Base-by-base conservation (phyloP, 164 flowering plant species). In the Vitis labrusca region DNA sequence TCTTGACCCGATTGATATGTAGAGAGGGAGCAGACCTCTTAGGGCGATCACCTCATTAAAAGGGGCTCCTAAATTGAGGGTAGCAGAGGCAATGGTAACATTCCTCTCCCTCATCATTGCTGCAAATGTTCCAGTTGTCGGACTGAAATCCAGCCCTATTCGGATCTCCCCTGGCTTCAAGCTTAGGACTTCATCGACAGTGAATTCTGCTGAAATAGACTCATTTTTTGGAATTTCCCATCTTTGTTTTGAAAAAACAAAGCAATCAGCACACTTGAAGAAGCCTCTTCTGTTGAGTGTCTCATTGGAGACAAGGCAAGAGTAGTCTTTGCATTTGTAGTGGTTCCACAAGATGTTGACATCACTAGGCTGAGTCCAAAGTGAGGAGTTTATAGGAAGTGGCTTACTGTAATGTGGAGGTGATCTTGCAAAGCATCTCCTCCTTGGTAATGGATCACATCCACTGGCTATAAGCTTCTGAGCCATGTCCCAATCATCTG, bases 81-180 rank as follows among this genome's bases (percentile, higher is more conserved):
- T 77, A 32, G 83, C 78, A 12, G 84, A 73, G 10, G 77, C 84
- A 29, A 81, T 75, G 54, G 79, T 81, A 3, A 81, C 79, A 66
- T 79, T 77, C 49, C 63, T 79, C 44, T 79, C 86, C 74, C 65
- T 81, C 84, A 83, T 79, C 10, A 77, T 63, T 0, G 86, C 84
- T 0, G 86, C 84, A 71, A 83, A 83, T 3, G 83, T 81, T 1
- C 84, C 86, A 0, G 84, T 79, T 13, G 80, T 75, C 10, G 77
- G 80, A 57, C 86, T 74, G 71, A 79, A 79, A 60, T 84, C 83
- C 47, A 84, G 63, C 1, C 86, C 86, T 10, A 81, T 75, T 8
- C 81, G 73, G 23, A 81, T 79, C 74, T 81, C 80, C 27, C 79
- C 84, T 0, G 84, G 75, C 72, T 81, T 81, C 56, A 79, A 51